These are phyloP conservation scores for Melanomma pulvis-pyrius DNA, from an alignment of 495 filamentous ascomycete species.

Conservation along the genomic window DNA sequence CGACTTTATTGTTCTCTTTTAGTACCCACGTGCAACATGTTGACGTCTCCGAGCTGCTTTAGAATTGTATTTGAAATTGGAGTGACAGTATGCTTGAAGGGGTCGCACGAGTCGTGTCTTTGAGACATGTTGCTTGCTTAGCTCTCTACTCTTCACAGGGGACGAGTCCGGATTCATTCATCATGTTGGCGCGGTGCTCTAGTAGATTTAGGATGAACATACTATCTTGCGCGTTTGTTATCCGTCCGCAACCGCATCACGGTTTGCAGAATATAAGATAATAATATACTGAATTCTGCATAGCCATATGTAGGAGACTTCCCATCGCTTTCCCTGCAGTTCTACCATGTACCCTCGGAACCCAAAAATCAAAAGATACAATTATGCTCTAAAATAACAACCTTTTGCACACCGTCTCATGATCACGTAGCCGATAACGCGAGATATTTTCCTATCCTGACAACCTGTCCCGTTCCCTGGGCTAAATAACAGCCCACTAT, in stretches of 20 bases:
- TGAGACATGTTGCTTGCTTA: too few relatives aligned
- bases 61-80: background rate
- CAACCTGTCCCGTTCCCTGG: background rate
- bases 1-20: too few relatives aligned
- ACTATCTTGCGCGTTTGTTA: too few relatives aligned
- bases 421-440: background rate
- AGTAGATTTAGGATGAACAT: too few relatives aligned
- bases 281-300: background rate
- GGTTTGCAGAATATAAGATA: too few relatives aligned
- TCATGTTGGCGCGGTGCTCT: background rate
- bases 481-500: background rate
- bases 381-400: background rate
- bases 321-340: background rate
- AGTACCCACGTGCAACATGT: too few relatives aligned
- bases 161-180: background rate
- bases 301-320: background rate
- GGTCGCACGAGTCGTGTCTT: background rate
- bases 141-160: too few relatives aligned
- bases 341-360: background rate
- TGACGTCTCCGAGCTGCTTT: background rate
- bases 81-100: too few relatives aligned
- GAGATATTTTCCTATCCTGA: background rate
- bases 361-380: background rate
- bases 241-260: too few relatives aligned
- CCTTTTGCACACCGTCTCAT: background rate